These are phyloP conservation scores for Paraurostyla sp. DNA, from an alignment of 73 alveolate species.

Conservation along the genomic window DNA sequence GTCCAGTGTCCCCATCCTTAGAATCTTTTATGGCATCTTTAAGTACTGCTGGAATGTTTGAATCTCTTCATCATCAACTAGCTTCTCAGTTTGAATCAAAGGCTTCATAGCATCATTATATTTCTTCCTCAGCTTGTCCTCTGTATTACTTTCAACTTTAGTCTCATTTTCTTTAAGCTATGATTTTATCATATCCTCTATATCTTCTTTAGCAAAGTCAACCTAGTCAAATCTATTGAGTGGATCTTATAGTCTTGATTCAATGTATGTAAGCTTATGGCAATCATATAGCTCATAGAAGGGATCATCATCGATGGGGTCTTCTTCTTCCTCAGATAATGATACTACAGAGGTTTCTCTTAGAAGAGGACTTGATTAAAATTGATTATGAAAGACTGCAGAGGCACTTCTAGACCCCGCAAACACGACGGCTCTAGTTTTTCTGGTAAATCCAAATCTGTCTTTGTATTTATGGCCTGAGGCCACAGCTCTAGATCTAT, in stretches of 20 bases:
- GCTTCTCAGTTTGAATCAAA: background rate
- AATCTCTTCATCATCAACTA: slow-evolving; percentile 56
- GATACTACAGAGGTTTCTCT: background rate
- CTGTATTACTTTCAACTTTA: background rate
- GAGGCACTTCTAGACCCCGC: too few species aligned
- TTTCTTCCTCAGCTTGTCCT: background rate
- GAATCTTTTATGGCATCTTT: background rate
- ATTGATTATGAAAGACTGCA: too few species aligned
- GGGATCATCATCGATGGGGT: slow-evolving; percentile 81
- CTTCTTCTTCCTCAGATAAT: slow-evolving; percentile 1
- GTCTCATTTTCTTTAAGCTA: background rate
- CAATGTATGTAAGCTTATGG: slow-evolving; percentile 65
- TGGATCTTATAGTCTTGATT: slow-evolving; percentile 31
- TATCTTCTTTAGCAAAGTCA: slow-evolving; percentile 63
- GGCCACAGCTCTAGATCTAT: too few species aligned
- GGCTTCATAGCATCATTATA: slow-evolving; percentile 16
- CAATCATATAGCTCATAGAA: slow-evolving; percentile 73
- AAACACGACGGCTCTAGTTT: too few species aligned
- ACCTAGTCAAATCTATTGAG: background rate
- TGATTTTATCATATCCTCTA: slow-evolving; percentile 31
- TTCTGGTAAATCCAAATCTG: too few species aligned
- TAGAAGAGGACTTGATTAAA: too few species aligned
- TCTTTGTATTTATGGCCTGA: too few species aligned
- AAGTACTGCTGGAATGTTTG: background rate
- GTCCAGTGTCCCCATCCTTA: slow-evolving; percentile 20